Evolutionary conservation across 2,329 filamentous ascomycete genomes (phyloP), one percentile per base, ranked within the genome.

Genomic region (Clonostachys rhizophaga): DNA sequence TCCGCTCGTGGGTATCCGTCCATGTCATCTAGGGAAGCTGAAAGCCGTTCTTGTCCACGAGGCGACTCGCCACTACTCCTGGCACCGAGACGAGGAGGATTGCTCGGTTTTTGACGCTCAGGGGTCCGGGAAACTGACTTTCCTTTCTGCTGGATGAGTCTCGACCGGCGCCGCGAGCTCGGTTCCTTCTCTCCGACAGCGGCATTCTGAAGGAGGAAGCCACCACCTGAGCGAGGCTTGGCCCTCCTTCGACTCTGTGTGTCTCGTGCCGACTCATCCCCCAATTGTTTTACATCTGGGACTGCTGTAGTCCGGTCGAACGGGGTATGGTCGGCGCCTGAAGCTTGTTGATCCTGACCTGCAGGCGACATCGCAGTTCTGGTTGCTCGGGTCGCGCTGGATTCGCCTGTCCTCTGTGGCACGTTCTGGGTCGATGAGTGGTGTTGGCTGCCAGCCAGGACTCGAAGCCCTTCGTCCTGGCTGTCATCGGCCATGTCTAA

Each of bases 201-300:
- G 4, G 68, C 57, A 52, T 76, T 74, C 33, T 71, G 63, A 13
- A 81, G 66, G 45, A 81, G 66, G 54, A 81, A 81, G 8, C 71
- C 73, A 42, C 75, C 73, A 51, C 66, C 70, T 6, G 74, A 65
- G 14, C 74, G 68, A 33, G 68, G 63, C 55, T 70, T 77, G 46
- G 71, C 64, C 40, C 55, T 61, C 49, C 62, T 56, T 41, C 59
- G 24, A 30, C 24, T 10, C 24, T 30, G 24, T 30, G 24, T 30
- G 24, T 30, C 24, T 10, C 24, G 24, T 10, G 24, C 24, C 24
- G 9, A 30, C 24, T 30, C 24, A 30, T 30, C 24, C 24, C 24
- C 24, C 2, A 10, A 30, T 30, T 30, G 24, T 30, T 30, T 30
- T 30, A 8, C 3, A 10, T 30, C 24, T 30, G 24, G 24, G 24